Base-by-base conservation (phyloP, 2,329 filamentous ascomycete genomes). In the Diaporthe sp. region DNA sequence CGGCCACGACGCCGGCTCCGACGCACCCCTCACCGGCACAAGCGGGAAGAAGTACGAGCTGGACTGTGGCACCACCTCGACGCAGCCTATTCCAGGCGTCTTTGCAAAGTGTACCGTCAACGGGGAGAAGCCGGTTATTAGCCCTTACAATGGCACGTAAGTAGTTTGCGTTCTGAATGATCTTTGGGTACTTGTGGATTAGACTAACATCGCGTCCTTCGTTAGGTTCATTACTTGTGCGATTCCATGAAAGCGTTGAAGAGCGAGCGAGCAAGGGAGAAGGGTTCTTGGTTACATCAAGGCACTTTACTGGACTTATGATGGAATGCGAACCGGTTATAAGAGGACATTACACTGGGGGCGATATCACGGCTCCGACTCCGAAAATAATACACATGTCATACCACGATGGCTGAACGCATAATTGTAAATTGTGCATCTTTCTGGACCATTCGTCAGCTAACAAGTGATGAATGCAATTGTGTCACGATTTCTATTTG, bases 61-160 rank as follows among this genome's bases (percentile, higher is more conserved):
- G 42, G 42, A 66, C 22, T 66, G 61, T 7, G 61, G 61, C 19
- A 66, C 61, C 0, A 66, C 61, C 19, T 50, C 42, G 27, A 66
- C 61, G 13, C 61, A 35, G 12, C 19, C 19, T 3, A 15, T 66
- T 13, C 42, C 61, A 17, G 42, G 42, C 8, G 42, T 66, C 6
- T 37, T 19, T 27, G 61, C 61, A 27, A 66, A 66, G 61, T 66
- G 61, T 44, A 66, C 42, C 12, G 61, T 66, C 22, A 51, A 66
- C 13, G 30, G 42, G 3, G 61, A 50, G 42, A 66, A 35, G 61
- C 61, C 61, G 6, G 61, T 65, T 25, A 65, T 65, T 27, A 35
- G 27, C 10, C 9, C 61, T 1, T 65, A 50, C 13, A 66, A 66
- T 7, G 61, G 10, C 12, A 66, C 42, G 61, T 66, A 66, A 37